Evolutionary conservation across 495 filamentous ascomycete species (phyloP).

Genomic region (Aspergillus homomorphus): DNA sequence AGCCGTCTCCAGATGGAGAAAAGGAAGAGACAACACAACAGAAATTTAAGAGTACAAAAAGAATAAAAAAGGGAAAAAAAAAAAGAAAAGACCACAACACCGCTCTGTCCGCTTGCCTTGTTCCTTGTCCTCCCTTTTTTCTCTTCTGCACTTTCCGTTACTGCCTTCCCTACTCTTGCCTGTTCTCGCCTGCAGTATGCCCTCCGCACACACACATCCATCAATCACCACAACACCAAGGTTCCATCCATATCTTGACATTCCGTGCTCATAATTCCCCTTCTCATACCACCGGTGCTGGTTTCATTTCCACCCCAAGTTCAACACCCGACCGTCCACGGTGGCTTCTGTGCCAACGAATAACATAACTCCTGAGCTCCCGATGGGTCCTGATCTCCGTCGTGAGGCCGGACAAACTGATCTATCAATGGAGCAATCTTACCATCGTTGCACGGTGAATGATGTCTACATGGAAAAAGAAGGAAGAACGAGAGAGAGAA

Average conservation of each 20-base stretch:
- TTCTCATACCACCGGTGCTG: not conserved
- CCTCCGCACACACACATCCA: too few species aligned
- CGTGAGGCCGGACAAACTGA: not conserved
- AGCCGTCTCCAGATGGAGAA: slow-evolving; percentile 17
- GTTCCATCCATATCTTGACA: not conserved
- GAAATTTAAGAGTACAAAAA: slow-evolving; percentile 19
- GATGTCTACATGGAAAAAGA: slow-evolving; percentile 10
- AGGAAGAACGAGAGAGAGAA: slow-evolving; percentile 11
- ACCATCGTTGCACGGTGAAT: not conserved
- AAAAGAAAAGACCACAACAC: slow-evolving; percentile 16
- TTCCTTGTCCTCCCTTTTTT: not conserved
- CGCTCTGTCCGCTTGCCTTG: slow-evolving; percentile 14
- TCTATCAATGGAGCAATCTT: slow-evolving; percentile 1
- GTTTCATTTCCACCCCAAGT: not conserved
- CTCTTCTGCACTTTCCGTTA: not conserved
- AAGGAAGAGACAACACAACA: slow-evolving; percentile 23
- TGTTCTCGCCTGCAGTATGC: too few species aligned
- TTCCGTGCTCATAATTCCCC: not conserved
- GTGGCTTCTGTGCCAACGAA: not conserved
- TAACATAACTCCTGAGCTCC: not conserved
- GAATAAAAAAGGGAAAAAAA: slow-evolving; percentile 23
- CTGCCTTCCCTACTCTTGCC: not conserved
- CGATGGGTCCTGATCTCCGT: not conserved
- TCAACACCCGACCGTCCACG: not conserved
- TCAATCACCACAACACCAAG: too few species aligned